These are phyloP conservation scores for Aspergillus texensis DNA, from an alignment of 2,329 filamentous ascomycete species.

Conservation along the genomic window DNA sequence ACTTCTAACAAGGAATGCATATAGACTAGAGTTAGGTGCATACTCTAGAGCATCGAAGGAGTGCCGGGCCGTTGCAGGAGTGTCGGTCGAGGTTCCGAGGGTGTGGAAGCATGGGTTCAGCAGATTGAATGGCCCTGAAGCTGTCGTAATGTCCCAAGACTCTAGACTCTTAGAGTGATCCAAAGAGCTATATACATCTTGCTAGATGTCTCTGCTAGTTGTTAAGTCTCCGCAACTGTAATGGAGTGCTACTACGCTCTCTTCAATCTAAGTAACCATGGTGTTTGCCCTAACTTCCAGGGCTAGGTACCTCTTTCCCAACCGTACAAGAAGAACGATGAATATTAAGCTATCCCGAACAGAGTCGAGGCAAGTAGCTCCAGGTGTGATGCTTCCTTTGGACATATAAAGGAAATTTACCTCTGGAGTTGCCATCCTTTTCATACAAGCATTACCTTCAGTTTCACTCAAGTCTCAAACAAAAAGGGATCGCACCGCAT, in stretches of 20 bases:
- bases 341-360: constrained; percentile 19
- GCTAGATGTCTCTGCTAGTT: no score
- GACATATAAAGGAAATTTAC: constrained; percentile 17
- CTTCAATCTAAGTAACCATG: no score
- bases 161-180: not conserved
- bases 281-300: not conserved
- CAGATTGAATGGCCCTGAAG: not conserved
- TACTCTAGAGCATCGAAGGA: not conserved
- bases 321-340: constrained; percentile 24
- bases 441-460: constrained; percentile 30
- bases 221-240: no score
- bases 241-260: no score
- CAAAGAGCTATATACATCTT: not conserved
- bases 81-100: not conserved
- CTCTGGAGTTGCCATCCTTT: constrained; percentile 29
- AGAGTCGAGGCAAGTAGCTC: constrained; percentile 17
- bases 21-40: not conserved
- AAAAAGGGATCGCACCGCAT: no score
- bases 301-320: constrained; percentile 13
- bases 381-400: constrained; percentile 24
- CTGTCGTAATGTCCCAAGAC: no score
- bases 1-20: not conserved
- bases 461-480: constrained; percentile 6
- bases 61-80: not conserved
- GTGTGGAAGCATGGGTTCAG: not conserved